phyloP scores from a whole-genome alignment of 2,329 filamentous ascomycete genomes.

The Colletotrichum caudatum region DNA sequence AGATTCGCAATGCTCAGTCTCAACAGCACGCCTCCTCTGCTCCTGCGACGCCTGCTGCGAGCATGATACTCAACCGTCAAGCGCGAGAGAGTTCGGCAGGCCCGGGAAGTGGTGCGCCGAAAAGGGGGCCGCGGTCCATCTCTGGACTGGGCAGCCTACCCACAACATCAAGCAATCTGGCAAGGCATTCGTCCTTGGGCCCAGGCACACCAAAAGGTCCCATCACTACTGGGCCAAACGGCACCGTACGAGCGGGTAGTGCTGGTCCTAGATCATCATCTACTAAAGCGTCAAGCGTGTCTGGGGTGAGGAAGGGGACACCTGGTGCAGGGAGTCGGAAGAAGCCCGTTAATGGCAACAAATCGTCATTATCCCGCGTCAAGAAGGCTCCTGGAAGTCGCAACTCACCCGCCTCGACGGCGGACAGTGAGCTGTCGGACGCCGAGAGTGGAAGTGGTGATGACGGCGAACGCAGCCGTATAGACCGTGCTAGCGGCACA shows the following conservation, averaged over 20 bases:
- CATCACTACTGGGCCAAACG: conserved; percentile 49
- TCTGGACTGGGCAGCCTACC: conserved; percentile 61
- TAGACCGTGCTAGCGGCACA: conserved; percentile 42
- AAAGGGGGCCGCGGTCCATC: conserved; percentile 64
- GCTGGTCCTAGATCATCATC: conserved; percentile 67
- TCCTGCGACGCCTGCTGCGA: conserved; percentile 70
- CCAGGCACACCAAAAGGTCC: conserved; percentile 70
- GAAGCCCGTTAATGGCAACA: conserved; percentile 59
- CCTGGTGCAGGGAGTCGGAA: conserved; percentile 59
- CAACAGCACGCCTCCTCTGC: conserved; percentile 67
- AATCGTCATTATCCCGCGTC: conserved; percentile 72
- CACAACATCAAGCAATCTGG: conserved; percentile 67
- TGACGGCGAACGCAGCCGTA: conserved; percentile 57
- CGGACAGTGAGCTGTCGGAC: conserved; percentile 74
- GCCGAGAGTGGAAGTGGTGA: conserved; percentile 68
- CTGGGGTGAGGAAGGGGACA: conserved; percentile 61
- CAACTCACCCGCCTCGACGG: conserved; percentile 72
- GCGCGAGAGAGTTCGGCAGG: conserved; percentile 70
- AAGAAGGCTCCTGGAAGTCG: conserved; percentile 67
- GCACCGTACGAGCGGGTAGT: conserved; percentile 65
- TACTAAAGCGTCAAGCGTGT: conserved; percentile 57
- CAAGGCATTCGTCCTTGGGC: conserved; percentile 72
- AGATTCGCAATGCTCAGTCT: conserved; percentile 63
- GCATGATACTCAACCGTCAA: conserved; percentile 69
- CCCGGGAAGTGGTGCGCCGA: conserved; percentile 61